These are phyloP conservation scores for Coniella vitis DNA, from an alignment of 2,329 filamentous ascomycete genomes.

Conservation along the genomic window DNA sequence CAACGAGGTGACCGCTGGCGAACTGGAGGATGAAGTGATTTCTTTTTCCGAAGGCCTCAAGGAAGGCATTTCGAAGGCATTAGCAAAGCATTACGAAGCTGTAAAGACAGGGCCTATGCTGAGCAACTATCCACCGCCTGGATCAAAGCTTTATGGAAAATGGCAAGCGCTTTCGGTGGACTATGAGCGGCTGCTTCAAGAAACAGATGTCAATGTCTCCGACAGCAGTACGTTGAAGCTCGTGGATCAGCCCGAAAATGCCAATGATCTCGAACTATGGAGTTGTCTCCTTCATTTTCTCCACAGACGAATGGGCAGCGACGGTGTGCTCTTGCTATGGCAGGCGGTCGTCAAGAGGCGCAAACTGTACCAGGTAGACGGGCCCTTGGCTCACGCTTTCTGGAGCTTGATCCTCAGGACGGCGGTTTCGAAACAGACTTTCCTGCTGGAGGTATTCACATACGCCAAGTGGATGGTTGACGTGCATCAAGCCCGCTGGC, in stretches of 20 bases:
- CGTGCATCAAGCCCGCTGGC: constrained; percentile 37
- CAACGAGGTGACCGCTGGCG: constrained; percentile 8
- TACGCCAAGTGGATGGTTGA: constrained; percentile 38
- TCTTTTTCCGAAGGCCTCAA: constrained; percentile 9
- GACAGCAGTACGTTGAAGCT: constrained; percentile 10
- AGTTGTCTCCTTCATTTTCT: constrained; percentile 26
- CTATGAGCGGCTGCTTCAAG: constrained; percentile 20
- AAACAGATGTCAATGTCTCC: constrained; percentile 19
- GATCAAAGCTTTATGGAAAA: constrained; percentile 19
- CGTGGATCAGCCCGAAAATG: constrained; percentile 23
- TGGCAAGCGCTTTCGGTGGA: constrained; percentile 22
- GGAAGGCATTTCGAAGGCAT: constrained; percentile 7
- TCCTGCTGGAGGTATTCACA: constrained; percentile 29
- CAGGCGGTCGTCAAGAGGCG: constrained; percentile 20
- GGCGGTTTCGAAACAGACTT: constrained; percentile 25
- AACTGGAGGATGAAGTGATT: constrained; percentile 4
- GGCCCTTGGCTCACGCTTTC: constrained; percentile 21
- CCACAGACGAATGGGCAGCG: constrained; percentile 19
- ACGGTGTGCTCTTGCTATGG: constrained; percentile 23
- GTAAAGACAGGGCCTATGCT: background rate
- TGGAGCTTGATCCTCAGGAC: constrained; percentile 27
- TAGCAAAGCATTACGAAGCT: background rate
- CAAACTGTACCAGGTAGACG: constrained; percentile 20
- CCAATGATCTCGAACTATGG: constrained; percentile 26
- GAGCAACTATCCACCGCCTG: constrained; percentile 9